Conservation (phyloP, 768 basidiomycete species). For the Trametes meyenii region DNA sequence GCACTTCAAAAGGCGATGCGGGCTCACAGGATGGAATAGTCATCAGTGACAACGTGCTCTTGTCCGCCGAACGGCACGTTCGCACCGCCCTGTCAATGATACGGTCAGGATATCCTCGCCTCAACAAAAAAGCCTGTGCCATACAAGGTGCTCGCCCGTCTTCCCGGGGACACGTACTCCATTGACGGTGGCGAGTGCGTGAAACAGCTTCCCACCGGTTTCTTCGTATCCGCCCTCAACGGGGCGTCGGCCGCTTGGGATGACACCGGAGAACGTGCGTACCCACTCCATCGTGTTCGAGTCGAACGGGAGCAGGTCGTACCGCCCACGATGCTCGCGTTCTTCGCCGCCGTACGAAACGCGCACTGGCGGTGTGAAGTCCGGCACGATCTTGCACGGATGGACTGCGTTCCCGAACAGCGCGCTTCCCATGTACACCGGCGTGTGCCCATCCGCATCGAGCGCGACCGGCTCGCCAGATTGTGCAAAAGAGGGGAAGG, state of each 20-base stretch:
- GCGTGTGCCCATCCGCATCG: constrained; percentile 59
- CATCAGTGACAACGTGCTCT: constrained; percentile 42
- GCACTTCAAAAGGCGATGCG: background rate
- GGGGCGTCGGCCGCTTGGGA: constrained; percentile 59
- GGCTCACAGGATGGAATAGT: constrained; percentile 49
- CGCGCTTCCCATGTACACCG: constrained; percentile 76
- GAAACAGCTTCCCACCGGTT: constrained; percentile 64
- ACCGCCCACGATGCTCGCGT: constrained; percentile 62
- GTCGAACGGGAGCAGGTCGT: constrained; percentile 74
- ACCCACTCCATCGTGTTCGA: constrained; percentile 77
- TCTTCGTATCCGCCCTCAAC: constrained; percentile 81
- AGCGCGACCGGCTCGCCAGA: constrained; percentile 53
- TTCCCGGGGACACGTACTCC: constrained; percentile 73
- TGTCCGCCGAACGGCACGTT: constrained; percentile 43
- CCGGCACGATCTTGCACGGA: constrained; percentile 78
- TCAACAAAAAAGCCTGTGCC: constrained; percentile 22
- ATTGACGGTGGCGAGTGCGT: constrained; percentile 57
- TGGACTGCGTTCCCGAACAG: constrained; percentile 68
- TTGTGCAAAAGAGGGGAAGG: constrained; percentile 42
- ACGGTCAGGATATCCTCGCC: background rate
- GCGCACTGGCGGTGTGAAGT: constrained; percentile 51
- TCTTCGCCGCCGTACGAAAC: constrained; percentile 71
- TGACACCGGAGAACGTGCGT: constrained; percentile 55
- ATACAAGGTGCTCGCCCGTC: constrained; percentile 67
- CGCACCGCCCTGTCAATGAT: constrained; percentile 40